Evolutionary conservation across 75 land plant species (phyloP).

Genomic region (Cupressus sempervirens): DNA sequence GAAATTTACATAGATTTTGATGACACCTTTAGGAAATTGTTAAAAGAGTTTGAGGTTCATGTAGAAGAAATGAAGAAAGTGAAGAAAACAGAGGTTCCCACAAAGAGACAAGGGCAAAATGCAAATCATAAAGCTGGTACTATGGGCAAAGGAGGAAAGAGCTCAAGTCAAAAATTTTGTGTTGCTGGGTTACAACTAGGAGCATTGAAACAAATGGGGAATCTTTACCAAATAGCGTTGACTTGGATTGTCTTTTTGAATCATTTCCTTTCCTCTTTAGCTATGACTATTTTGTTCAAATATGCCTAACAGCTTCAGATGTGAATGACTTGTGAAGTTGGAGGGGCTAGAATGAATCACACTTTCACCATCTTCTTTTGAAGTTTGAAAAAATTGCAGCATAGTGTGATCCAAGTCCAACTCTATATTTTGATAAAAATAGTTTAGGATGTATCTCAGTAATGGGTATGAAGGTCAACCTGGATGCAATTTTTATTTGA

Average conservation of each 20-base stretch:
- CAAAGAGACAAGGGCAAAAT: conserved; percentile 35
- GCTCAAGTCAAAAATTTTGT: conserved; percentile 31
- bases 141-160: conserved; percentile 32
- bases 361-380: conserved; percentile 32
- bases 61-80: conserved; percentile 64
- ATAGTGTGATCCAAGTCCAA: conserved; percentile 38
- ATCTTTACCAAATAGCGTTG: conserved; percentile 10
- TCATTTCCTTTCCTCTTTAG: conserved; percentile 25
- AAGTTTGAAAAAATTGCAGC: conserved; percentile 40
- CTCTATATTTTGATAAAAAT: conserved; percentile 23
- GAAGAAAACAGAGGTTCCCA: conserved; percentile 33
- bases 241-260: conserved; percentile 37
- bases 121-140: conserved; percentile 19
- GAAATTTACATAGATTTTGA: too few relatives aligned
- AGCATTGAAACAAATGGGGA: background rate
- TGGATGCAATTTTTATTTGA: conserved; percentile 19
- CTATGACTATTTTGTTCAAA: conserved; percentile 22
- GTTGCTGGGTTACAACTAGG: conserved; percentile 20
- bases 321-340: conserved; percentile 33
- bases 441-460: conserved; percentile 13
- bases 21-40: conserved; percentile 82
- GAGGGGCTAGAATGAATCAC: conserved; percentile 48
- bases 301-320: conserved; percentile 24
- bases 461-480: conserved; percentile 23
- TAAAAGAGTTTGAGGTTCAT: conserved; percentile 81